A percentile compares a stretch with the other conserved stretches of the same genome.
These are phyloP conservation scores for Aspergillus campestris DNA, from an alignment of 495 filamentous ascomycete species.

Conservation along the genomic window DNA sequence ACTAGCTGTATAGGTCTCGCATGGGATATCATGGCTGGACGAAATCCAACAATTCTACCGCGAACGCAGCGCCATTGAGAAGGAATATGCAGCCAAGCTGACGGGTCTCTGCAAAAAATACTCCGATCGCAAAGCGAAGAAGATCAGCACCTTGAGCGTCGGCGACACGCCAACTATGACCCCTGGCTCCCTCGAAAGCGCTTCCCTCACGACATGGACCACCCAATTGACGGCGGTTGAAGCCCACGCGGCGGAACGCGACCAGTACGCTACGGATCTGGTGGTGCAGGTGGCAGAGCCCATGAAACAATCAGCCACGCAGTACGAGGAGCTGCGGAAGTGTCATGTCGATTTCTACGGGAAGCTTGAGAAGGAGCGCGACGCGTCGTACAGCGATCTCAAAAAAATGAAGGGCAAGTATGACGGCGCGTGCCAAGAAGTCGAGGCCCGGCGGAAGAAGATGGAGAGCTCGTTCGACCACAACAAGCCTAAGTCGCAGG, in stretches of 20 bases:
- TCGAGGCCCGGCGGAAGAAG: constrained; percentile 92
- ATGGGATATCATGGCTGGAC: constrained; percentile 89
- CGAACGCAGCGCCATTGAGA: constrained; percentile 87
- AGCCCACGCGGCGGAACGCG: constrained; percentile 79
- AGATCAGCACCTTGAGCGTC: constrained; percentile 80
- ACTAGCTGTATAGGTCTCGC: constrained; percentile 49
- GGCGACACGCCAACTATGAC: constrained; percentile 90
- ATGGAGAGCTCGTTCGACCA: constrained; percentile 83
- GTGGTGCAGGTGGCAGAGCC: constrained; percentile 75
- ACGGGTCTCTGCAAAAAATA: constrained; percentile 86
- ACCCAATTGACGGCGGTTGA: constrained; percentile 87
- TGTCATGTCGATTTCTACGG: constrained; percentile 79
- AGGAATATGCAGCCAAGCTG: constrained; percentile 87
- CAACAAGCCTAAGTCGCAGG: constrained; percentile 73
- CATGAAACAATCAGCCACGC: constrained; percentile 56
- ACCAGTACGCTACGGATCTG: constrained; percentile 69
- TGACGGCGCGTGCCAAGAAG: constrained; percentile 85
- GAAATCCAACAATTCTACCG: constrained; percentile 97
- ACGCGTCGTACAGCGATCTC: constrained; percentile 71
- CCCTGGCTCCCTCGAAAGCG: constrained; percentile 90
- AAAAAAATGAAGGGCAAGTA: constrained; percentile 91
- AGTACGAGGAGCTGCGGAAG: constrained; percentile 90
- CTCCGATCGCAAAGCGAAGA: constrained; percentile 91
- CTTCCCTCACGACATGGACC: constrained; percentile 93
- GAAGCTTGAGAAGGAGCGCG: constrained; percentile 84